A percentile compares a stretch with the other conserved stretches of the same genome.
Evolutionary conservation across 805 yeast genomes (phyloP).

Genomic region (Yarrowia keelungensis): DNA sequence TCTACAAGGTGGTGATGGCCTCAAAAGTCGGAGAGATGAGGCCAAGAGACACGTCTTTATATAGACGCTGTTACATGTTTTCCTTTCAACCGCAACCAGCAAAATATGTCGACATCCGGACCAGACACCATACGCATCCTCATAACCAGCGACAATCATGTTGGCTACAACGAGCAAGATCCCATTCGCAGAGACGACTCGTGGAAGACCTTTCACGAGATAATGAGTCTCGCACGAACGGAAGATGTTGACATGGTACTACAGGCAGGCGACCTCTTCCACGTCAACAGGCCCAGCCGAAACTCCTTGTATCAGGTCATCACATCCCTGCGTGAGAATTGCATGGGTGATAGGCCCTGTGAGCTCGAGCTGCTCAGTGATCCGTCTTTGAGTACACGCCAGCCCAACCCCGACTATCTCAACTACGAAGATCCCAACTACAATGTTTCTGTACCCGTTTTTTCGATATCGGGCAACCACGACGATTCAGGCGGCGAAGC

Average conservation of each 20-base stretch:
- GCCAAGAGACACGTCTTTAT: too few species aligned
- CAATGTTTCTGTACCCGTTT: slow-evolving; percentile 89
- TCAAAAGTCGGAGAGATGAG: too few species aligned
- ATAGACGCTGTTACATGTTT: too few species aligned
- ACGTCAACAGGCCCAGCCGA: slow-evolving; percentile 85
- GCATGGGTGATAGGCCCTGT: slow-evolving; percentile 87
- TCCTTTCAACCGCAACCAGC: too few species aligned
- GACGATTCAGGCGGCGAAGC: slow-evolving; percentile 91
- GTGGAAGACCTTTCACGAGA: slow-evolving; percentile 86
- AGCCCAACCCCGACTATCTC: slow-evolving; percentile 58
- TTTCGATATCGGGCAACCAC: slow-evolving; percentile 94
- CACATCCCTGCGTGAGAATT: slow-evolving; percentile 67
- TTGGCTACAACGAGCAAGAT: slow-evolving; percentile 89
- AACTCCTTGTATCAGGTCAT: slow-evolving; percentile 85
- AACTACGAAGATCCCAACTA: slow-evolving; percentile 91
- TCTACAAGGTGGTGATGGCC: too few species aligned
- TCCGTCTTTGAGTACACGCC: slow-evolving; percentile 64
- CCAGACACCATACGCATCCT: slow-evolving; percentile 79
- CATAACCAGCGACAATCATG: slow-evolving; percentile 94
- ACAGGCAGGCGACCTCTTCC: slow-evolving; percentile 94
- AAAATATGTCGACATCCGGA: slow-evolving; percentile 47
- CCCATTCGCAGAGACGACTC: slow-evolving; percentile 90
- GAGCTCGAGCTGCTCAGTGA: slow-evolving; percentile 84
- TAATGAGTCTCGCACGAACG: slow-evolving; percentile 70
- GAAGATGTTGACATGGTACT: slow-evolving; percentile 85